phyloP scores from a whole-genome alignment of 1,139 yeast species.

The Pichia sp. region DNA sequence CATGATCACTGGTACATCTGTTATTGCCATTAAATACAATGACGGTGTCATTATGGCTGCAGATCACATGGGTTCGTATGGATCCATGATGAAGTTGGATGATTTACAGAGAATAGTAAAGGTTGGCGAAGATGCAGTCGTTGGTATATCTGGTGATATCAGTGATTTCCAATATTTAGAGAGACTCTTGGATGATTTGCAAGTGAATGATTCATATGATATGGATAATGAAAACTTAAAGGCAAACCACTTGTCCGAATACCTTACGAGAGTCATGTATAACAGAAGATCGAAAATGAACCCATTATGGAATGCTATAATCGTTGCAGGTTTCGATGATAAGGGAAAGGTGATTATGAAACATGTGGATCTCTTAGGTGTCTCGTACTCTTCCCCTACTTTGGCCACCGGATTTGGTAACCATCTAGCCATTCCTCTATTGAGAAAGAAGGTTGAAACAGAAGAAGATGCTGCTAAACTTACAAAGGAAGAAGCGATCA shows the following conservation, averaged over 20 bases:
- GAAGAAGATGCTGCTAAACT: slow-evolving; percentile 68
- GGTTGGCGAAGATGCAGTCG: slow-evolving; percentile 81
- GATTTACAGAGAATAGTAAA: slow-evolving; percentile 77
- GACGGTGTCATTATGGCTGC: slow-evolving; percentile 94
- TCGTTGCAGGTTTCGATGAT: slow-evolving; percentile 84
- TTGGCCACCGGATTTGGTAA: slow-evolving; percentile 97
- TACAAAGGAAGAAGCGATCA: slow-evolving; percentile 67
- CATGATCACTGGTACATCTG: slow-evolving; percentile 93
- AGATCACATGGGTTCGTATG: slow-evolving; percentile 90
- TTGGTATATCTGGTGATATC: slow-evolving; percentile 92
- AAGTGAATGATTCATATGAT: slow-evolving; percentile 72
- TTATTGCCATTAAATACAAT: slow-evolving; percentile 80
- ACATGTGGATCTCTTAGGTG: slow-evolving; percentile 89
- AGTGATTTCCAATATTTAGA: slow-evolving; percentile 87
- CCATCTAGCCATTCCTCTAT: slow-evolving; percentile 84
- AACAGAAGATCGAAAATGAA: slow-evolving; percentile 86
- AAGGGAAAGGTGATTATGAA: slow-evolving; percentile 65
- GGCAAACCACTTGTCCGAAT: slow-evolving; percentile 86
- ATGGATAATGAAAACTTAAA: slow-evolving; percentile 62
- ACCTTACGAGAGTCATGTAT: slow-evolving; percentile 78
- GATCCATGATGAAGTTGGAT: slow-evolving; percentile 82
- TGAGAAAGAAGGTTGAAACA: slow-evolving; percentile 74
- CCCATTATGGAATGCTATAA: slow-evolving; percentile 92
- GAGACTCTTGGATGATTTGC: slow-evolving; percentile 70
- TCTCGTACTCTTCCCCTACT: slow-evolving; percentile 80